A percentile compares a stretch with the other conserved stretches of the same genome.
phyloP scores from a whole-genome alignment of 768 basidiomycete species.

The Phanerodontia chrysosporium region DNA sequence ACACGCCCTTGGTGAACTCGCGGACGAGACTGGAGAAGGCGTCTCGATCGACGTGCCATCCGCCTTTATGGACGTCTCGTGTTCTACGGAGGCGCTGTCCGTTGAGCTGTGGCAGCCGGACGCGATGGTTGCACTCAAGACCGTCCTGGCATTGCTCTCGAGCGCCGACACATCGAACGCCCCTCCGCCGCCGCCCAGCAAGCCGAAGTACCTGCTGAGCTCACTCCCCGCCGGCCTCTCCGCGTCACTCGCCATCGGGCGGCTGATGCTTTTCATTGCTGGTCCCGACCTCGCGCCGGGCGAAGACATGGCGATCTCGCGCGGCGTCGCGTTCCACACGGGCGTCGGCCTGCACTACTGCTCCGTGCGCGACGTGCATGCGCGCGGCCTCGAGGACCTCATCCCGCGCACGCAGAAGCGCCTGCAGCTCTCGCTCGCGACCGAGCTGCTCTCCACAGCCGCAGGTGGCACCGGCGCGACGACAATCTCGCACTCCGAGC shows the following conservation, averaged over 20 bases:
- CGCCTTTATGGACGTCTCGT: slow-evolving; percentile 40
- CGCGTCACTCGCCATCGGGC: slow-evolving; percentile 52
- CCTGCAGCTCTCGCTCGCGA: slow-evolving; percentile 49
- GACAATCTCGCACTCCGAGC: slow-evolving; percentile 24
- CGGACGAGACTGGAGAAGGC: slow-evolving; percentile 36
- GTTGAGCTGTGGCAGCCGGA: slow-evolving; percentile 65
- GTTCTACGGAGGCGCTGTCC: slow-evolving; percentile 53
- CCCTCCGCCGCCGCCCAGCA: neutral
- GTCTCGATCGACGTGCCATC: slow-evolving; percentile 42
- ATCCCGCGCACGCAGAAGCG: slow-evolving; percentile 41
- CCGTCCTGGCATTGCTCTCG: slow-evolving; percentile 36
- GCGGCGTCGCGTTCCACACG: slow-evolving; percentile 61
- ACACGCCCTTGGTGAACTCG: slow-evolving; percentile 45
- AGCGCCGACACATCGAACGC: neutral
- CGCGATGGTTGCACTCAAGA: slow-evolving; percentile 43
- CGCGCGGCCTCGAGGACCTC: slow-evolving; percentile 23
- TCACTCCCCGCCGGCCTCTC: slow-evolving; percentile 53
- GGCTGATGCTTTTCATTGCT: slow-evolving; percentile 64
- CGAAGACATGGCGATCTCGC: slow-evolving; percentile 58
- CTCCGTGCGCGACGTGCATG: slow-evolving; percentile 34
- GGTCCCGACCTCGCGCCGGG: slow-evolving; percentile 78
- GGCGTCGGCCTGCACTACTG: slow-evolving; percentile 54
- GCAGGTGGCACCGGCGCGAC: slow-evolving; percentile 34
- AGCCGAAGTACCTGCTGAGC: slow-evolving; percentile 27
- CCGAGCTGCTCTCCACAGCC: slow-evolving; percentile 46